Evolutionary conservation across 169 alveolate species (phyloP).

Genomic region (Eimeria mitis): DNA sequence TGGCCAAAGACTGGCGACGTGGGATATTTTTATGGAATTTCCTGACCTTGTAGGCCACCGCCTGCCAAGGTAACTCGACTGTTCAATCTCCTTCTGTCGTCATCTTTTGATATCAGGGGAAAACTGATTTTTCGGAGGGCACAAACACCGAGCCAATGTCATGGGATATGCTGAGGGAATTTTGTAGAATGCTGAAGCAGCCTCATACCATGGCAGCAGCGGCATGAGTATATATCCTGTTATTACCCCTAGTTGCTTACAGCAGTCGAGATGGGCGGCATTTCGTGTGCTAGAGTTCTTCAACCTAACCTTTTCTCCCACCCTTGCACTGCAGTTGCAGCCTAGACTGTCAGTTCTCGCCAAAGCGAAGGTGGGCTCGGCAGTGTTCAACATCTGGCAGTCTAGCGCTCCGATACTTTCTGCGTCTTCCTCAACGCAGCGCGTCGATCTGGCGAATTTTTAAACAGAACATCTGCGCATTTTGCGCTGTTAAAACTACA

Average conservation of each 20-base stretch:
- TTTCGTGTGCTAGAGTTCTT: not conserved
- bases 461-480: too few species aligned
- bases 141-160: not conserved
- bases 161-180: not conserved
- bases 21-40: not conserved
- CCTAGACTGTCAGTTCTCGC: not conserved
- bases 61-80: not conserved
- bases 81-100: too few species aligned
- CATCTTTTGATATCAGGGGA: too few species aligned
- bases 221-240: not conserved
- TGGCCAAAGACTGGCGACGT: not conserved
- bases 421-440: too few species aligned
- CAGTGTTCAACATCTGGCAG: too few species aligned
- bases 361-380: too few species aligned
- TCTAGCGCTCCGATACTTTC: too few species aligned
- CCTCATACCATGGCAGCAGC: not conserved
- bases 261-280: not conserved
- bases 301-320: not conserved
- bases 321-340: not conserved
- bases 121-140: not conserved
- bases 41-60: slow-evolving; percentile 1
- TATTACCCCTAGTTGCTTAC: not conserved
- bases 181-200: not conserved
- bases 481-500: not conserved
- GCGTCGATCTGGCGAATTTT: too few species aligned